Percentiles rank a stretch among this genome's conserved stretches.
phyloP scores from a whole-genome alignment of 805 yeast genomes.

The Tetrapisispora pingtungensis region DNA sequence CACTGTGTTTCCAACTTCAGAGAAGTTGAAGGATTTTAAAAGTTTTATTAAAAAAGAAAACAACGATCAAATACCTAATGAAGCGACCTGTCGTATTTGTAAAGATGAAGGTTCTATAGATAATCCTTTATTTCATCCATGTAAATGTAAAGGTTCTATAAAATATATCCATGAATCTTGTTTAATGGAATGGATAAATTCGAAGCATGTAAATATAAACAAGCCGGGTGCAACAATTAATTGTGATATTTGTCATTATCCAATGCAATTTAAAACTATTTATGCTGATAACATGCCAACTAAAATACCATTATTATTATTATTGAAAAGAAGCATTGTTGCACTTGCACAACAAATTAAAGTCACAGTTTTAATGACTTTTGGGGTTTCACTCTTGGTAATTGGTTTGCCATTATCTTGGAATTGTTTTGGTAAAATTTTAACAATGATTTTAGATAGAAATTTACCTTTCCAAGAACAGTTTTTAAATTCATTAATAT shows the following conservation, averaged over 20 bases:
- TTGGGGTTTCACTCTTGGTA: constrained; percentile 29
- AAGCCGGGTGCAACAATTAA: constrained; percentile 39
- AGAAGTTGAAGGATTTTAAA: neutral
- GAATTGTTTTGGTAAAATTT: constrained; percentile 43
- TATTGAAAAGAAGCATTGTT: constrained; percentile 33
- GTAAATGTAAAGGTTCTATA: constrained; percentile 89
- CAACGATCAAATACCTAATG: constrained; percentile 5
- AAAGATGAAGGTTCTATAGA: constrained; percentile 76
- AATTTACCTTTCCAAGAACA: constrained; percentile 33
- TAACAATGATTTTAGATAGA: constrained; percentile 49
- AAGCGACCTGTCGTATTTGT: constrained; percentile 76
- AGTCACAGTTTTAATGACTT: constrained; percentile 15
- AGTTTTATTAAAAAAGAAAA: neutral
- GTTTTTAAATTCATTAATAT: constrained; percentile 13
- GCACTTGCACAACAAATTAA: constrained; percentile 12
- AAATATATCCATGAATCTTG: constrained; percentile 91
- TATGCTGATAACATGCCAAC: constrained; percentile 59
- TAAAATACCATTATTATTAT: constrained; percentile 43
- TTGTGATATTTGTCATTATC: constrained; percentile 84
- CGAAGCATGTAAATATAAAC: constrained; percentile 25
- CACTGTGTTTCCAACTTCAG: neutral
- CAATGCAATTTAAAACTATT: constrained; percentile 56
- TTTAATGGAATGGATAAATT: constrained; percentile 71
- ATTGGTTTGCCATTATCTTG: constrained; percentile 41
- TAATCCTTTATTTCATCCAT: constrained; percentile 82